phyloP scores from a whole-genome alignment of 352 stramenopile genomes.

The Phytophthora capsici region DNA sequence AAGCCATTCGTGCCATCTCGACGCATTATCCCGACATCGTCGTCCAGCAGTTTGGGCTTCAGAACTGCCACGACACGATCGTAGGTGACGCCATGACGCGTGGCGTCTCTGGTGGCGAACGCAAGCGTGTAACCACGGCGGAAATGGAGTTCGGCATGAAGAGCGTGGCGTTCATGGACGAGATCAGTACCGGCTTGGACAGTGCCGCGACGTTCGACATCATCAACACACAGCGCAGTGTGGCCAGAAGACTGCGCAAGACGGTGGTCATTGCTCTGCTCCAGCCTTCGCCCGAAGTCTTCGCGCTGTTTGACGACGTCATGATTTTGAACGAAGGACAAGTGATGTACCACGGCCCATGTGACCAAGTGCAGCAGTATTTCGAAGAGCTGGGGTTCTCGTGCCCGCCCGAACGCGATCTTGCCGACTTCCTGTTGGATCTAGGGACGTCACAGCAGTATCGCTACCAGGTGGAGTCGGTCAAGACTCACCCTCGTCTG shows the following conservation, averaged over 20 bases:
- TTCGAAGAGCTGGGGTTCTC: slow-evolving; percentile 50
- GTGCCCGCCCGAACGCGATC: slow-evolving; percentile 38
- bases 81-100: slow-evolving; percentile 60
- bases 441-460: slow-evolving; percentile 39
- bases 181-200: slow-evolving; percentile 93
- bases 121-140: slow-evolving; percentile 47
- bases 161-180: slow-evolving; percentile 83
- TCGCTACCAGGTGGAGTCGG: slow-evolving; percentile 13
- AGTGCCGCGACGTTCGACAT: slow-evolving; percentile 60
- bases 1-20: slow-evolving; percentile 20
- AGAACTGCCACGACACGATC: slow-evolving; percentile 36
- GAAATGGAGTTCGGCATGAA: slow-evolving; percentile 83
- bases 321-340: slow-evolving; percentile 64
- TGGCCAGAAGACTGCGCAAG: slow-evolving; percentile 33
- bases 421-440: slow-evolving; percentile 46
- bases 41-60: slow-evolving; percentile 33
- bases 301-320: slow-evolving; percentile 78
- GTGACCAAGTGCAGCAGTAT: slow-evolving; percentile 13
- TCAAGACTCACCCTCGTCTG: slow-evolving; percentile 18
- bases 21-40: slow-evolving; percentile 44
- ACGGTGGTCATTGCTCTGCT: slow-evolving; percentile 75
- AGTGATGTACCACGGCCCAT: slow-evolving; percentile 30
- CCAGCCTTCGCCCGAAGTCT: slow-evolving; percentile 91
- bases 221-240: slow-evolving; percentile 38
- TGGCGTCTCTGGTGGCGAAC: slow-evolving; percentile 83